Base-by-base conservation (phyloP, 2,329 filamentous ascomycete species). In the Aspergillus vadensis region DNA sequence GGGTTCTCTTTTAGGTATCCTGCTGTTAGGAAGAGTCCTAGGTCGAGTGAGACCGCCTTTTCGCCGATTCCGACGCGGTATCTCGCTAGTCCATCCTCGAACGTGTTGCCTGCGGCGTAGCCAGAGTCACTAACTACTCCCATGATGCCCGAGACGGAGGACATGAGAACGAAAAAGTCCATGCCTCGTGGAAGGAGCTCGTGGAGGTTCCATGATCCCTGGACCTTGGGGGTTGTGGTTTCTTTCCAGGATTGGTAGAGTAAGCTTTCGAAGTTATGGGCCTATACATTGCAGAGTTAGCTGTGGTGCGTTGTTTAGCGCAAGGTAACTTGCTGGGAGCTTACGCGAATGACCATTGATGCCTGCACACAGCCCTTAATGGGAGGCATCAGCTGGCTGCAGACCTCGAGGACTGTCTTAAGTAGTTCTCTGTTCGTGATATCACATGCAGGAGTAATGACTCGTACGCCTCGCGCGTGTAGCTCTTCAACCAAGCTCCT, bases 111-210 rank as follows among this genome's bases (percentile, higher is more conserved):
- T 8, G 76, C 73, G 1, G 70, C 69, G 59, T 79, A 79, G 60
- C 77, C 79, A 5, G 79, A 73, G 52, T 83, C 70, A 5, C 76
- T 75, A 3, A 74, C 60, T 38, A 78, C 77, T 4, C 81, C 81
- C 2, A 79, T 65, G 19, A 82, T 64, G 1, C 75, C 75, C 43
- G 75, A 72, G 4, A 73, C 58, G 2, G 77, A 79, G 0, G 75
- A 76, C 4, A 78, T 65, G 56, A 75, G 67, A 52, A 77, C 57
- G 61, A 79, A 79, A 63, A 79, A 79, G 55, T 77, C 74, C 32
- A 80, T 67, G 44, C 74, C 65, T 7, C 48, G 49, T 9, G 65
- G 66, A 8, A 72, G 60, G 9, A 63, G 53, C n/a, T 63, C 39
- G 60, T 76, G 70, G 15, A 77, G 65, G 57, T 76, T 75, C 66